Conservation (phyloP, 768 basidiomycete species). For the Lactifluus rugatus region DNA sequence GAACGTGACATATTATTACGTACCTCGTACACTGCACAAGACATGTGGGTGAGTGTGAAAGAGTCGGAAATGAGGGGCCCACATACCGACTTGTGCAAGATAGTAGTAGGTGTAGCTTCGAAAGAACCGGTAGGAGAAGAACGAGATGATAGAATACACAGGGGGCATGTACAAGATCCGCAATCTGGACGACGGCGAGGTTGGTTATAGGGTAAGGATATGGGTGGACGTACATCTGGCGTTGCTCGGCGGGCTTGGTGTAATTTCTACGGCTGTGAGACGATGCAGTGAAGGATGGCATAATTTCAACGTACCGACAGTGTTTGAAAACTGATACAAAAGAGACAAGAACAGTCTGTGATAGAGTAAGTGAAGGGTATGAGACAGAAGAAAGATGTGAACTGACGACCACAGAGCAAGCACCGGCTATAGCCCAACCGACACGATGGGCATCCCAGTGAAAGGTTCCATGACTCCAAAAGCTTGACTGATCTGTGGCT, state of each 20-base stretch:
- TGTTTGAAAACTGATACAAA: slow-evolving; percentile 46
- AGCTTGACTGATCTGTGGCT: slow-evolving; percentile 46
- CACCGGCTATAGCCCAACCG: slow-evolving; percentile 67
- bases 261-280: slow-evolving; percentile 47
- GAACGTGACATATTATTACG: slow-evolving; percentile 1
- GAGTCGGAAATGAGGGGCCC: slow-evolving; percentile 20
- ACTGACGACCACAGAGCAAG: slow-evolving; percentile 46
- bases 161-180: slow-evolving; percentile 80
- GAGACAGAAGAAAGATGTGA: background rate
- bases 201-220: background rate
- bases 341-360: slow-evolving; percentile 54
- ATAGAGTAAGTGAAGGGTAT: too few relatives aligned
- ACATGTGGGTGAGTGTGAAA: slow-evolving; percentile 24
- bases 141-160: slow-evolving; percentile 73
- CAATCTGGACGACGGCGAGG: slow-evolving; percentile 33
- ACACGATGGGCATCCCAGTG: slow-evolving; percentile 58
- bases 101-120: slow-evolving; percentile 61
- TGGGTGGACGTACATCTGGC: slow-evolving; percentile 51
- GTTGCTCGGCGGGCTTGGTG: slow-evolving; percentile 59
- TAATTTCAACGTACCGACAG: slow-evolving; percentile 41
- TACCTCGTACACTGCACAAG: slow-evolving; percentile 57
- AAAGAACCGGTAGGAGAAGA: slow-evolving; percentile 80
- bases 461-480: slow-evolving; percentile 46
- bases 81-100: slow-evolving; percentile 41
- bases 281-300: background rate